phyloP scores from a whole-genome alignment of 139 green algal genomes.

The Volvox africanus region DNA sequence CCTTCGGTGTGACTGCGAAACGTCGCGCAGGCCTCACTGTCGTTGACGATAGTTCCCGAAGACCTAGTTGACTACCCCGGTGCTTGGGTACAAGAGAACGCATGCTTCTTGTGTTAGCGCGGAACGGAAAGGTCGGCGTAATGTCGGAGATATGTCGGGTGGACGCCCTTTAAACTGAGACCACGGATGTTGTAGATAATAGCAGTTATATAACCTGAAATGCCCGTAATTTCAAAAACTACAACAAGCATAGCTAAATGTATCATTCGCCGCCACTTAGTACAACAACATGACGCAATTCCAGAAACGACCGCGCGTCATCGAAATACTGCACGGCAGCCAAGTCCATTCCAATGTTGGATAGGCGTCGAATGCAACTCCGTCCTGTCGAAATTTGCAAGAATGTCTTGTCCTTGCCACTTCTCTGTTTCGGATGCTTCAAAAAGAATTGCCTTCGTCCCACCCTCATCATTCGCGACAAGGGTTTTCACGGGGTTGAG shows the following conservation, averaged over 20 bases:
- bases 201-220: not conserved
- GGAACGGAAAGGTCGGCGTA: not conserved
- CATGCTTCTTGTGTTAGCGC: not conserved
- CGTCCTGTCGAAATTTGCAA: too few relatives aligned
- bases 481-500: not conserved
- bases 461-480: not conserved
- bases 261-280: not conserved
- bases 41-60: not conserved
- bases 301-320: not conserved
- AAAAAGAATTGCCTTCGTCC: too few relatives aligned
- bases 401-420: too few relatives aligned
- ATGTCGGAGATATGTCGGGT: not conserved
- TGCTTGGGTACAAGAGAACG: not conserved
- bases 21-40: not conserved
- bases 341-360: too few relatives aligned
- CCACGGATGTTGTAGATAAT: not conserved
- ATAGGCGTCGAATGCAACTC: too few relatives aligned
- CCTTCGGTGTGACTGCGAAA: not conserved
- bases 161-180: not conserved
- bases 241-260: not conserved
- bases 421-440: too few relatives aligned
- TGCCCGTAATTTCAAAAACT: not conserved
- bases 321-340: not conserved
- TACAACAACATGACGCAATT: not conserved
- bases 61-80: slow-evolving; percentile 29